Base-by-base conservation (phyloP, 805 yeast genomes). In the Kodamaea restingae region DNA sequence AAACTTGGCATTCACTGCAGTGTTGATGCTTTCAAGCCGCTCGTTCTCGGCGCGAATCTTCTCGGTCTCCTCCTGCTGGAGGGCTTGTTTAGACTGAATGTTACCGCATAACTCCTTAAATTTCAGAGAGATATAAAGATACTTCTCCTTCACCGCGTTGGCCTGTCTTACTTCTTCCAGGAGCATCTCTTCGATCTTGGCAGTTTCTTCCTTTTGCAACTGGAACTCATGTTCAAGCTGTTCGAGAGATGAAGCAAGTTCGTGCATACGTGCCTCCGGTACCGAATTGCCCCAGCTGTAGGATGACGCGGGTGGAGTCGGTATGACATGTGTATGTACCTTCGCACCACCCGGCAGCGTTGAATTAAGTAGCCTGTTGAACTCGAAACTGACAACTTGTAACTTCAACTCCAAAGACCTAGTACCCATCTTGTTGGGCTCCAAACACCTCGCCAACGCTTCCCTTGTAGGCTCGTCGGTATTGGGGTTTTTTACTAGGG, bases 1-100 rank as follows among this genome's bases (percentile, higher is more conserved):
- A 15, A 63, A 53, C 32, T 58, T 63, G 8, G 45, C 38, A 26
- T 54, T 56, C 15, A 61, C 52, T 2, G 48, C 40, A 14, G 45
- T 33, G 33, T 58, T 52, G 7, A 51, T 39, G 5, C 40, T 35
- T 2, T 34, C 36, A 18, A 58, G 40, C 15, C 56, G 43, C 15
- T 44, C 28, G 34, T 58, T 58, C 34, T 59, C 60, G 3, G 26
- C 21, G 26, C 36, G 35, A n/a, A 46, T 42, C 3, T 10, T 14
- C 12, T 39, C 43, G 30, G 40, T 17, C 35, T 41, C 43, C 22
- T 38, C 46, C 14, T 15, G 41, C 35, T 42, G 42, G 18, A 33
- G 17, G 12, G 32, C 12, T n/a, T 17, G 17, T 14, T 28, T 35
- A 5, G 33, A 14, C 18, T 42, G 44, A n/a, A 45, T 15, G 1